These are phyloP conservation scores for Trebouxia sp. DNA, from an alignment of 139 green algal species.

Conservation along the genomic window DNA sequence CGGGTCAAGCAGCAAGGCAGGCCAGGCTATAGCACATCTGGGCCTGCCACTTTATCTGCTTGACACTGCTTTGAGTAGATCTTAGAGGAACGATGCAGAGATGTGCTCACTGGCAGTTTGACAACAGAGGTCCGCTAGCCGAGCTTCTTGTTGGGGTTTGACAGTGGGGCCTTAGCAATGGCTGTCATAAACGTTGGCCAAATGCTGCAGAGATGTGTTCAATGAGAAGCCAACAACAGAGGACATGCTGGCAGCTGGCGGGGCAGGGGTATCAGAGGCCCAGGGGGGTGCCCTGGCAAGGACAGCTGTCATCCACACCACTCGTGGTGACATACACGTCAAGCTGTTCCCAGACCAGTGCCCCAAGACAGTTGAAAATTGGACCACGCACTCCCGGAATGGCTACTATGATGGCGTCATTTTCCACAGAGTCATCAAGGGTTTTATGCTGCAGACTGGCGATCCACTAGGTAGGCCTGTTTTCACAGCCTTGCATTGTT, in stretches of 20 bases:
- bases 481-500: neutral
- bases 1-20: too few species aligned
- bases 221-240: slow-evolving; percentile 90
- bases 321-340: slow-evolving; percentile 84
- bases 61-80: too few species aligned
- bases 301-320: slow-evolving; percentile 88
- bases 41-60: too few species aligned
- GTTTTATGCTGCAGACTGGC: slow-evolving; percentile 97
- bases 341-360: slow-evolving; percentile 95
- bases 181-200: too few species aligned
- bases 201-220: slow-evolving; percentile 88
- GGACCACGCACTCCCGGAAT: slow-evolving; percentile 91
- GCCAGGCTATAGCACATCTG: too few species aligned
- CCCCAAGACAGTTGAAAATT: slow-evolving; percentile 97
- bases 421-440: slow-evolving; percentile 98
- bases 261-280: slow-evolving; percentile 31
- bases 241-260: slow-evolving; percentile 61
- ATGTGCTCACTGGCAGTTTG: too few species aligned
- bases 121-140: too few species aligned
- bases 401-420: slow-evolving; percentile 94
- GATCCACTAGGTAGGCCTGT: slow-evolving; percentile 66
- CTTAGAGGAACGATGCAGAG: too few species aligned
- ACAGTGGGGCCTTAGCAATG: neutral
- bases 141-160: neutral
- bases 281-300: slow-evolving; percentile 53